Conservation (phyloP, 1,139 yeast genomes). For the Yamadazyma kanchanaburiensis region DNA sequence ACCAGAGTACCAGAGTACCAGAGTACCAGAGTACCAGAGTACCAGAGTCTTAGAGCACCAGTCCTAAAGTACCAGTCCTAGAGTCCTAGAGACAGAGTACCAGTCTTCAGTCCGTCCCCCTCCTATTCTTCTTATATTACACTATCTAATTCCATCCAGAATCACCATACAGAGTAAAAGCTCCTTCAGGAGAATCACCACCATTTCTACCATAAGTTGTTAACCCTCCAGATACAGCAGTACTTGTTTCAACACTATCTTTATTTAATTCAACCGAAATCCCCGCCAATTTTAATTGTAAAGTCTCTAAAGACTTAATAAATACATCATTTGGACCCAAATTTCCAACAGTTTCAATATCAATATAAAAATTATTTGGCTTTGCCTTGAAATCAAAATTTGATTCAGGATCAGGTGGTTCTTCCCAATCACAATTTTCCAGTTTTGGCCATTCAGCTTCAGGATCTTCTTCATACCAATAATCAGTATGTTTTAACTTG, state of each 20-base stretch:
- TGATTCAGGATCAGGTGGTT: constrained; percentile 87
- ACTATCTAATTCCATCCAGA: constrained; percentile 24
- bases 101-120: too few relatives aligned
- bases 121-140: too few relatives aligned
- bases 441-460: constrained; percentile 92
- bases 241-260: constrained; percentile 49
- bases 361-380: constrained; percentile 78
- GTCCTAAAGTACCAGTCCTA: too few relatives aligned
- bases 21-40: too few relatives aligned
- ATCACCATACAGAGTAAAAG: constrained; percentile 45
- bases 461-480: constrained; percentile 91
- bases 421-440: constrained; percentile 92
- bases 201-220: constrained; percentile 49
- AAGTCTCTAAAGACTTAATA: constrained; percentile 72
- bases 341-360: constrained; percentile 90
- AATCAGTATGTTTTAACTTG: constrained; percentile 90
- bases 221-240: constrained; percentile 42
- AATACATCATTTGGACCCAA: constrained; percentile 89
- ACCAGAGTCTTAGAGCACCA: too few relatives aligned
- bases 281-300: constrained; percentile 89
- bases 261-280: constrained; percentile 78
- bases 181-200: constrained; percentile 38
- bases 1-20: too few relatives aligned
- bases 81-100: too few relatives aligned
- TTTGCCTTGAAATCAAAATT: constrained; percentile 81